phyloP scores from a whole-genome alignment of 2,329 filamentous ascomycete species.

The Malbranchea zuffiana region DNA sequence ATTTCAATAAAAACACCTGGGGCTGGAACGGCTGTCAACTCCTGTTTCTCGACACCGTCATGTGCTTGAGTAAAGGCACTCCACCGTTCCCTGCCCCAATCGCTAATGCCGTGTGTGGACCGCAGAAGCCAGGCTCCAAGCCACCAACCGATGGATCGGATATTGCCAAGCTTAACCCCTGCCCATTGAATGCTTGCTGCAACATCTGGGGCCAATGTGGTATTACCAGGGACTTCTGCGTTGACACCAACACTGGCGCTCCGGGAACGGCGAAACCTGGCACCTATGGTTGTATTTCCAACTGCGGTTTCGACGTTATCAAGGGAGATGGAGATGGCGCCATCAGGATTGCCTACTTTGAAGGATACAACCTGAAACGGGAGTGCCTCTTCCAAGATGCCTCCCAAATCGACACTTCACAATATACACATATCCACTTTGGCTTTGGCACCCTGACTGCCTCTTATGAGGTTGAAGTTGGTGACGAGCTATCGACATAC shows the following conservation, averaged over 20 bases:
- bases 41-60: slow-evolving; percentile 23
- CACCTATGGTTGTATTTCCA: slow-evolving; percentile 30
- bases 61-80: slow-evolving; percentile 34
- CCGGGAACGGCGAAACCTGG: slow-evolving; percentile 29
- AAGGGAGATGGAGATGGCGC: slow-evolving; percentile 15
- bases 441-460: too few species aligned
- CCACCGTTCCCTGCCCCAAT: slow-evolving; percentile 33
- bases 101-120: slow-evolving; percentile 36
- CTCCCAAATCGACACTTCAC: too few species aligned
- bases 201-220: slow-evolving; percentile 33
- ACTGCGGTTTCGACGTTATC: slow-evolving; percentile 10
- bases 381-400: slow-evolving; percentile 23
- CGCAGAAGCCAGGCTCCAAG: slow-evolving; percentile 32
- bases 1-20: slow-evolving; percentile 38
- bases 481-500: too few species aligned
- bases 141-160: slow-evolving; percentile 24
- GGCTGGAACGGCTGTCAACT: slow-evolving; percentile 32
- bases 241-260: slow-evolving; percentile 21
- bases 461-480: too few species aligned
- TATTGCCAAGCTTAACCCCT: slow-evolving; percentile 36
- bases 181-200: slow-evolving; percentile 36
- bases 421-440: slow-evolving; percentile 19
- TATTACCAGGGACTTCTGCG: slow-evolving; percentile 36
- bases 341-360: slow-evolving; percentile 22
- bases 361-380: slow-evolving; percentile 22